These are phyloP conservation scores for Fusarium sp. DNA, from an alignment of 2,329 filamentous ascomycete genomes.

Conservation along the genomic window DNA sequence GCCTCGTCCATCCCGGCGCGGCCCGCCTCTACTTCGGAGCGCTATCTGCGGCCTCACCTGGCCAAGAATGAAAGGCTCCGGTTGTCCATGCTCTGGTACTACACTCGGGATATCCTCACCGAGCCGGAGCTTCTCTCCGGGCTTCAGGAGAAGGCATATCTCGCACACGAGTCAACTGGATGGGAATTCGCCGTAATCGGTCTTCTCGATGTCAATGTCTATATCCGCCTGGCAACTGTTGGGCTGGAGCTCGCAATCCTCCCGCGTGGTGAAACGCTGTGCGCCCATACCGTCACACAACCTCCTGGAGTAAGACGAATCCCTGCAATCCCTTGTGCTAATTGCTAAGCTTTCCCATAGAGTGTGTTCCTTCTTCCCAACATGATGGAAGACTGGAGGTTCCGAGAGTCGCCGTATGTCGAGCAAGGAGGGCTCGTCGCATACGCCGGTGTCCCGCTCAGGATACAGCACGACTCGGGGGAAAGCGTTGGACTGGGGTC, in stretches of 20 bases:
- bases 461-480: slow-evolving; percentile 57
- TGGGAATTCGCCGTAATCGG: slow-evolving; percentile 65
- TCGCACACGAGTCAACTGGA: slow-evolving; percentile 58
- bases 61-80: slow-evolving; percentile 51
- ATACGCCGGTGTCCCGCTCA: slow-evolving; percentile 60
- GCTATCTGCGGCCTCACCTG: slow-evolving; percentile 46
- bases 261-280: slow-evolving; percentile 62
- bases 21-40: slow-evolving; percentile 1
- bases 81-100: slow-evolving; percentile 61
- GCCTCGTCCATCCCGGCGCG: slow-evolving; percentile 30
- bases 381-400: slow-evolving; percentile 62
- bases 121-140: slow-evolving; percentile 59
- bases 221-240: slow-evolving; percentile 59
- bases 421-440: slow-evolving; percentile 57
- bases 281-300: slow-evolving; percentile 61
- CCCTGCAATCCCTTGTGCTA: too few relatives aligned
- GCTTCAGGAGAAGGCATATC: slow-evolving; percentile 59
- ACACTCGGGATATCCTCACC: slow-evolving; percentile 57
- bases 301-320: slow-evolving; percentile 46
- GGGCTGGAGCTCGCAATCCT: slow-evolving; percentile 59
- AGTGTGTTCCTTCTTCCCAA: slow-evolving; percentile 59
- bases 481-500: slow-evolving; percentile 59
- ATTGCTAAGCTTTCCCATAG: slow-evolving; percentile 30
- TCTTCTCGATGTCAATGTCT: slow-evolving; percentile 60
- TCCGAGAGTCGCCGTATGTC: slow-evolving; percentile 58